Base-by-base conservation (phyloP, 2,329 filamentous ascomycete species). In the Aspergillus neoniger region DNA sequence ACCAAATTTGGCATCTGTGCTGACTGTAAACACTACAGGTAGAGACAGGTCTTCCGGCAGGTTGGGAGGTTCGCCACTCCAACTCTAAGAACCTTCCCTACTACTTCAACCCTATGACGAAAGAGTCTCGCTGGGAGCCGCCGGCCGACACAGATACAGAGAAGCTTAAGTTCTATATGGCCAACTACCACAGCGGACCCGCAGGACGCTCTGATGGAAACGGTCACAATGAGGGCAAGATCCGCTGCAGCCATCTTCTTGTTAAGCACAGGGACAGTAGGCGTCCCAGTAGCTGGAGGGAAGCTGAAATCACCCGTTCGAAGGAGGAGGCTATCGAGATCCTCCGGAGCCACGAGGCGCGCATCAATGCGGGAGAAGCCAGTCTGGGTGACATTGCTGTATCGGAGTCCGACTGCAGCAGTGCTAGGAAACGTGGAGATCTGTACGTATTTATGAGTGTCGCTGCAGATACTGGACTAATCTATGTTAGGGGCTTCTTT, bases 51-150 rank as follows among this genome's bases (percentile, higher is more conserved):
- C 87, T 97, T 65, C 93, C 93, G 64, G 77, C 87, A 53, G 87
- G 88, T 77, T 97, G 94, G 93, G 95, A 98, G 81, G 92, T 99
- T 74, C 92, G 95, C 77, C 92, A 96, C 81, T 96, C 92, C 78
- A 96, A 97, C 83, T 96, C 92, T 79, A 98, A 97, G 83, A 96
- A 96, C 80, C 89, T 98, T 38, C 95, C 95, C 39, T 99, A 99
- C 84, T 99, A 98, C 83, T 98, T 97, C 89, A 96, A 97, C 80
- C 82, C 89, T 49, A 81, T 80, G 68, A 91, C 92, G 65, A 94
- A 93, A 77, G 88, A 92, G 75, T 98, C 95, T 65, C 87, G 91
- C 79, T 99, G 95, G 95, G 95, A 98, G 75, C 94, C 95, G 3
- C 95, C 95, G 8, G 77, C 86, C 48, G 91, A 89, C 65, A 95